Evolutionary conservation across 345 rosid species (phyloP).

Genomic region (Pugionium cornutum): DNA sequence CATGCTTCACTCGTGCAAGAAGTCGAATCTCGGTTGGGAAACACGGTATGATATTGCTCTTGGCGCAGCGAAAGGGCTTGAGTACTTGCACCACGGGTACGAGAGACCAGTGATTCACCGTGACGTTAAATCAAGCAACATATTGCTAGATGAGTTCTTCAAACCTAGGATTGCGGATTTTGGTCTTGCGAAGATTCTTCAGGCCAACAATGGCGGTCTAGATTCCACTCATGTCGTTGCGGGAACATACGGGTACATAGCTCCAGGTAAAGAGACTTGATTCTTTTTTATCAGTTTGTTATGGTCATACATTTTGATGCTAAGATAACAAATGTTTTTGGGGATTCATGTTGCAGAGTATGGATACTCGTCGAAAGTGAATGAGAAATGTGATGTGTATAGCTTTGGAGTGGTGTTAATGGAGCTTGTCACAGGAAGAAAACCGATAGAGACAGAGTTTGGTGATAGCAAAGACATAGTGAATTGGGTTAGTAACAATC

Average conservation of each 20-base stretch:
- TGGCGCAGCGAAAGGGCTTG: slow-evolving; percentile 85
- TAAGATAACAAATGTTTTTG: neutral
- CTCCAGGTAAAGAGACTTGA: slow-evolving; percentile 65
- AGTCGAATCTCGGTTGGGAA: slow-evolving; percentile 85
- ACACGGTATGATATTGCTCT: slow-evolving; percentile 76
- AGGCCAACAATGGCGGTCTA: slow-evolving; percentile 43
- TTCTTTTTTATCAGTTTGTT: neutral
- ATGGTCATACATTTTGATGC: neutral
- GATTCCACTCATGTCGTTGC: slow-evolving; percentile 78
- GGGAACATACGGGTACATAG: slow-evolving; percentile 92
- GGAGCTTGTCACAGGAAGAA: slow-evolving; percentile 88
- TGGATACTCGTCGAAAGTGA: slow-evolving; percentile 78
- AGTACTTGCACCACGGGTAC: slow-evolving; percentile 85
- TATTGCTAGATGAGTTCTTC: slow-evolving; percentile 70
- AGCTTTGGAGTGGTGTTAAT: slow-evolving; percentile 92
- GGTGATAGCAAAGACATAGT: slow-evolving; percentile 85
- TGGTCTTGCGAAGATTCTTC: slow-evolving; percentile 91
- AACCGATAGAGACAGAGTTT: slow-evolving; percentile 65
- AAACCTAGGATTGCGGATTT: slow-evolving; percentile 97
- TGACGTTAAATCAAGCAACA: slow-evolving; percentile 88
- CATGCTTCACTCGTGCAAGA: slow-evolving; percentile 58
- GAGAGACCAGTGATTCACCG: slow-evolving; percentile 75
- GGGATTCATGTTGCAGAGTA: slow-evolving; percentile 55
- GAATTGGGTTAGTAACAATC: slow-evolving; percentile 63
- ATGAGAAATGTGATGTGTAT: slow-evolving; percentile 89